phyloP scores from a whole-genome alignment of 78 protist genomes.

The Bodo saltans region DNA sequence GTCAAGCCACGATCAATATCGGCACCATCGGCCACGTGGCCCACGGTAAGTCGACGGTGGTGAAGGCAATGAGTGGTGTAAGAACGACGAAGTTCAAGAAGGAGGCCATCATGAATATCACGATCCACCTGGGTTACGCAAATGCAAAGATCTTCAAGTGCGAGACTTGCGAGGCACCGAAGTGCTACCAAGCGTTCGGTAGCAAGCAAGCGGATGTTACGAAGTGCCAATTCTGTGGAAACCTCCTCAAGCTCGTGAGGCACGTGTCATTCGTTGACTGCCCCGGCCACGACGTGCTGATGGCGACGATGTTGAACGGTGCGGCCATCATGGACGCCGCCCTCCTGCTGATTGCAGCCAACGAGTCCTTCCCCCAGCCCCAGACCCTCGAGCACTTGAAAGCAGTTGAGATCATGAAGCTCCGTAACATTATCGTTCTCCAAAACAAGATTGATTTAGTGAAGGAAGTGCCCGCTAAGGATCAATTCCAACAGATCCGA shows the following conservation, averaged over 20 bases:
- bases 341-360: constrained; percentile 94
- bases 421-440: constrained; percentile 86
- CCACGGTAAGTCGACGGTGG: constrained; percentile 99
- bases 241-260: constrained; percentile 54
- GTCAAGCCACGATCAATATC: constrained; percentile 99
- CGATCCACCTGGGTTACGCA: constrained; percentile 99
- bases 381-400: constrained; percentile 98
- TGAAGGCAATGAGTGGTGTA: constrained; percentile 97
- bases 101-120: constrained; percentile 95
- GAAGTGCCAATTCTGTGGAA: constrained; percentile 48
- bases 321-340: constrained; percentile 99
- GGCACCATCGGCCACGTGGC: constrained; percentile 91
- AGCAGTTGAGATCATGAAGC: constrained; percentile 91
- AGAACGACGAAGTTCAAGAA: constrained; percentile 82
- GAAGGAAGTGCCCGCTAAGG: neutral
- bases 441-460: constrained; percentile 99
- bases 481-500: constrained; percentile 3
- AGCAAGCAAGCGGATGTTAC: neutral
- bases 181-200: constrained; percentile 35
- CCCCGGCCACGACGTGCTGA: constrained; percentile 98
- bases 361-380: constrained; percentile 98
- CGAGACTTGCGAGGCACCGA: constrained; percentile 79
- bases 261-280: constrained; percentile 85
- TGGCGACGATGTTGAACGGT: constrained; percentile 99
- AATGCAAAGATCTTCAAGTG: constrained; percentile 95